A percentile compares a stretch with the other conserved stretches of the same genome.
phyloP scores from a whole-genome alignment of 257 asterid genomes.

The Orobanche coerulescens region DNA sequence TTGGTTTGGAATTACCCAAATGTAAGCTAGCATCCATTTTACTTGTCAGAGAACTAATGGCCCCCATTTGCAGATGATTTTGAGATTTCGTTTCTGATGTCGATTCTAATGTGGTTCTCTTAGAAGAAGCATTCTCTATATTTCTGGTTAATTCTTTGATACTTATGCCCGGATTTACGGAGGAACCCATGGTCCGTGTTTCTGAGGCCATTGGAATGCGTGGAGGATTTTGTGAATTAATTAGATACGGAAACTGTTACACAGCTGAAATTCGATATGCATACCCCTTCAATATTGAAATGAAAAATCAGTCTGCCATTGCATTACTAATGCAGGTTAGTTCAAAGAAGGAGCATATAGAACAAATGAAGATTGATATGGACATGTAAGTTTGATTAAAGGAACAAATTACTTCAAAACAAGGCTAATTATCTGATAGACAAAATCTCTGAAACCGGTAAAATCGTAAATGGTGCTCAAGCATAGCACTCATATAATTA shows the following conservation, averaged over 20 bases:
- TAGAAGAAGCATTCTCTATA: slow-evolving; percentile 25
- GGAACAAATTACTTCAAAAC: neutral
- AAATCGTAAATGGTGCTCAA: neutral
- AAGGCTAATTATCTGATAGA: slow-evolving; percentile 3
- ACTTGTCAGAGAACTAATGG: slow-evolving; percentile 30
- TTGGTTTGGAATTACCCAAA: slow-evolving; percentile 33
- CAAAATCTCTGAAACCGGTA: neutral
- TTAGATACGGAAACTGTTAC: slow-evolving; percentile 21
- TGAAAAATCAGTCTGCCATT: slow-evolving; percentile 29
- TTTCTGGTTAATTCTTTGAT: slow-evolving; percentile 27
- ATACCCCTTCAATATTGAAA: slow-evolving; percentile 19
- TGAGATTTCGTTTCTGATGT: slow-evolving; percentile 19
- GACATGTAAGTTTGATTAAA: slow-evolving; percentile 12
- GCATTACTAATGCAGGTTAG: slow-evolving; percentile 37
- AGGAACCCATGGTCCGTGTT: slow-evolving; percentile 27
- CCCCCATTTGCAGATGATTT: slow-evolving; percentile 27
- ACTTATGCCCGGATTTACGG: slow-evolving; percentile 25
- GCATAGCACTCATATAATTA: neutral
- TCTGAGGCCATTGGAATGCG: slow-evolving; percentile 45
- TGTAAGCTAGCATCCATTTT: slow-evolving; percentile 45
- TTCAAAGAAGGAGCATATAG: neutral
- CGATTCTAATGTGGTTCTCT: slow-evolving; percentile 26
- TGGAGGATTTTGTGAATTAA: slow-evolving; percentile 12
- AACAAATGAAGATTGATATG: neutral
- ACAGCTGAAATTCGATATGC: slow-evolving; percentile 3